Conservation (phyloP, 495 filamentous ascomycete species). For the Physcia stellaris region DNA sequence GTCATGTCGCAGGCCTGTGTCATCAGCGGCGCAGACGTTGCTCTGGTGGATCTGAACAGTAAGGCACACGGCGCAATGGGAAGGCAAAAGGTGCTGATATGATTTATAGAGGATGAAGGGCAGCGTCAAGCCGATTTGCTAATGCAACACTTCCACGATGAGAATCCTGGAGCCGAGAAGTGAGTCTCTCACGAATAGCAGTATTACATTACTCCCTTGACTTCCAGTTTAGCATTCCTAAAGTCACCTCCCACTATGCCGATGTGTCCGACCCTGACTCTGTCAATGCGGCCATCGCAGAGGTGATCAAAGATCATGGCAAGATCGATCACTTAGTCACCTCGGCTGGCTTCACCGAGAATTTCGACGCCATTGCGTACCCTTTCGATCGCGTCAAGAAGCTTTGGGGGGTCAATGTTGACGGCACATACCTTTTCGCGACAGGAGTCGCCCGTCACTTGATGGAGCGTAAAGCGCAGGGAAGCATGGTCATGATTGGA, state of each 20-base stretch:
- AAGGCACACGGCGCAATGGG: conserved; percentile 19
- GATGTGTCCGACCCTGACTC: conserved; percentile 72
- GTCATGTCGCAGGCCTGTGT: conserved; percentile 88
- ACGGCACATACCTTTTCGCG: conserved; percentile 86
- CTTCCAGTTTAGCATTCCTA: conserved; percentile 42
- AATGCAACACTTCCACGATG: conserved; percentile 55
- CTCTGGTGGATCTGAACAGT: conserved; percentile 91
- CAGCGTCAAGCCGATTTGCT: conserved; percentile 56
- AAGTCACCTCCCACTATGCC: conserved; percentile 76
- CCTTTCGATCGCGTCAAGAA: conserved; percentile 80
- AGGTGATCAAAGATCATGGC: conserved; percentile 57
- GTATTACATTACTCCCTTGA: conserved; percentile 6
- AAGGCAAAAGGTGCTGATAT: background rate
- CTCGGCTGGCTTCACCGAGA: conserved; percentile 91
- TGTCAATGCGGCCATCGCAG: conserved; percentile 55
- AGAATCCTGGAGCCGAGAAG: conserved; percentile 64
- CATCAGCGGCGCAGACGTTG: conserved; percentile 73
- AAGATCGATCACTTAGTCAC: conserved; percentile 87
- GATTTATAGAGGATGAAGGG: conserved; percentile 62
- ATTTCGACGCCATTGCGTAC: conserved; percentile 81
- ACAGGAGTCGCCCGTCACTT: conserved; percentile 75
- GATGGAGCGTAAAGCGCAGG: conserved; percentile 63
- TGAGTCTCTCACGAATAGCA: no score
- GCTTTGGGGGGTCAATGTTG: conserved; percentile 87
- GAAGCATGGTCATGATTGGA: conserved; percentile 88